Evolutionary conservation across 176 grass and related monocot species (phyloP).

Genomic region (Musa beccarii): DNA sequence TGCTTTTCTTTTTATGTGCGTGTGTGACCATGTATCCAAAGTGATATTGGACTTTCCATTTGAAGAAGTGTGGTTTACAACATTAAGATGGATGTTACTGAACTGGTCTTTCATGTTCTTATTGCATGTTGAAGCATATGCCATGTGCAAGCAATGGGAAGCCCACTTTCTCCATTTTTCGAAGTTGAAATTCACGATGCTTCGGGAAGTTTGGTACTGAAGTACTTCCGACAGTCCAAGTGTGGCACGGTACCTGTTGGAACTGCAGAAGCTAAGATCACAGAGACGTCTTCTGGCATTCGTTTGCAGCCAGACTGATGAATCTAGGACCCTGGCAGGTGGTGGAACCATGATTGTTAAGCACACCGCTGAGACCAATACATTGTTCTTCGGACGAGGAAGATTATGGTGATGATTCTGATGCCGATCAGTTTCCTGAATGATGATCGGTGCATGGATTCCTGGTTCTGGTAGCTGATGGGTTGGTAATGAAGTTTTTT

Average conservation of each 20-base stretch:
- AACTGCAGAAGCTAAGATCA: too few species aligned
- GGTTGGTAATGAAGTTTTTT: background rate
- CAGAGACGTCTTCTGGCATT: background rate
- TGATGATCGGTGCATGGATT: background rate
- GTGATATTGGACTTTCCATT: background rate
- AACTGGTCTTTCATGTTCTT: background rate
- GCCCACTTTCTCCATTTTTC: conserved; percentile 39
- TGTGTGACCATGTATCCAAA: background rate
- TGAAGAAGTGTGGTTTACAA: background rate
- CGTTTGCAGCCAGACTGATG: background rate
- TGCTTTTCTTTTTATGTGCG: background rate
- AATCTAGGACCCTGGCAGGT: background rate
- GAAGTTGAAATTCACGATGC: conserved; percentile 24
- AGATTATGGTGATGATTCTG: background rate
- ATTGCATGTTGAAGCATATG: conserved; percentile 42
- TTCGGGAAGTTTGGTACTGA: conserved; percentile 24
- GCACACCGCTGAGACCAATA: background rate
- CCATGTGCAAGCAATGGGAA: conserved; percentile 58
- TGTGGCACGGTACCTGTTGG: too few species aligned
- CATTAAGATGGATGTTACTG: background rate
- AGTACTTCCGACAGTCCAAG: conserved; percentile 26
- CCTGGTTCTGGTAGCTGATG: too few species aligned
- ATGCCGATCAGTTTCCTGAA: background rate
- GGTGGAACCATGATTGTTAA: background rate
- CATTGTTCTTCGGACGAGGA: background rate